phyloP scores from a whole-genome alignment of 2,329 filamentous ascomycete species.

The Teratosphaeria nubilosa region DNA sequence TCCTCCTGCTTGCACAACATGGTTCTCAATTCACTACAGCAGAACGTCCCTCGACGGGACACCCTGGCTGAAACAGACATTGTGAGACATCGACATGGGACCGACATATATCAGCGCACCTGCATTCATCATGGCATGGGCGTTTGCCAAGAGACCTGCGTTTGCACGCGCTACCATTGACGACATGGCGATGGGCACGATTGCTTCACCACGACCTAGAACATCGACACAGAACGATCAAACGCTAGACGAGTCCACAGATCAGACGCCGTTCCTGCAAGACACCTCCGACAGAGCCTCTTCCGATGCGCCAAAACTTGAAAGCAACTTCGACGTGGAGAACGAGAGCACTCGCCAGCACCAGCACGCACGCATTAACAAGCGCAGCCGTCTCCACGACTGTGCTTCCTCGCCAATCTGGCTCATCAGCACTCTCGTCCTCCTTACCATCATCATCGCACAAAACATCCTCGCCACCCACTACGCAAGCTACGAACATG shows the following conservation, averaged over 20 bases:
- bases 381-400: background rate
- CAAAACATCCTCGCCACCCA: background rate
- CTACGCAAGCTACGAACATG: background rate
- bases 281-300: background rate
- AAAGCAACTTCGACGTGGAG: background rate
- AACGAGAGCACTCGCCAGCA: background rate
- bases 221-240: background rate
- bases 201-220: background rate
- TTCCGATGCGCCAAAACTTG: background rate
- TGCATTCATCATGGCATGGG: background rate
- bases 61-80: background rate
- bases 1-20: background rate
- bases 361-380: background rate
- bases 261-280: background rate
- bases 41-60: background rate
- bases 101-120: background rate
- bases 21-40: background rate
- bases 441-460: slow-evolving; percentile 1
- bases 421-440: background rate
- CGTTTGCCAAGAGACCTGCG: background rate
- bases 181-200: background rate
- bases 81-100: background rate
- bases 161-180: background rate
- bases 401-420: background rate
- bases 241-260: background rate